Base-by-base conservation (phyloP, 352 stramenopile species). In the Saprolegnia diclina region DNA sequence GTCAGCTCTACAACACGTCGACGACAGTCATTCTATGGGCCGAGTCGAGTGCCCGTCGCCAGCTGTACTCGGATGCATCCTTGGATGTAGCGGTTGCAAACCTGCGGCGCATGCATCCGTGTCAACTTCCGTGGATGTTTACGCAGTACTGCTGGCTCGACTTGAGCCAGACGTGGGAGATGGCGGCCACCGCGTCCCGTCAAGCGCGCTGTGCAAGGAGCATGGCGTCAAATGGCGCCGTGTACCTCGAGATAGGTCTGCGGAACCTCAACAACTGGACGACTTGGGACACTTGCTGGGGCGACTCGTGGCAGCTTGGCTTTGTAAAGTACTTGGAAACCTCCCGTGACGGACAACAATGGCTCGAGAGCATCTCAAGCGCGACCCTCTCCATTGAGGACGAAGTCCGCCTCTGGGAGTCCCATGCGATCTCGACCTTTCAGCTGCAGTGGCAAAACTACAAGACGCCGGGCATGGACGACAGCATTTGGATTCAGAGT, bases 71-170 rank as follows among this genome's bases (percentile, higher is more conserved):
- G 40, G 1, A 21, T 24, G 5, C 10, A 18, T 29, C 26, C 1
- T 53, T 65, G 32, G 40, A 21, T 5, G n/a, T 40, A 5, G 10
- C 11, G 0, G 24, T 40, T 1, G 14, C 22, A 6, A 21, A 65
- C n/a, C 45, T 40, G 9, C 40, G 57, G 45, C 32, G 22, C 40
- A 52, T 65, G 57, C 7, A 46, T 22, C 18, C 57, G n/a, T 21
- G 32, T 3, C 6, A 29, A 16, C 26, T 65, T 1, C 22, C 57
- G 9, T 65, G n/a, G 57, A 48, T 67, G 18, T 56, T 29, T 13
- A 67, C 62, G 35, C 18, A 24, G n/a, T 67, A 57, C 21, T 67
- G 62, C 50, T 67, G 62, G 62, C 42, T 67, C 18, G 62, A 67
- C 29, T 59, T 67, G 18, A 38, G 35, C 29, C 62, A 22, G 4